Evolutionary conservation across 192 early-diverging fungal species (phyloP).

Genomic region (Linnemannia zychae): DNA sequence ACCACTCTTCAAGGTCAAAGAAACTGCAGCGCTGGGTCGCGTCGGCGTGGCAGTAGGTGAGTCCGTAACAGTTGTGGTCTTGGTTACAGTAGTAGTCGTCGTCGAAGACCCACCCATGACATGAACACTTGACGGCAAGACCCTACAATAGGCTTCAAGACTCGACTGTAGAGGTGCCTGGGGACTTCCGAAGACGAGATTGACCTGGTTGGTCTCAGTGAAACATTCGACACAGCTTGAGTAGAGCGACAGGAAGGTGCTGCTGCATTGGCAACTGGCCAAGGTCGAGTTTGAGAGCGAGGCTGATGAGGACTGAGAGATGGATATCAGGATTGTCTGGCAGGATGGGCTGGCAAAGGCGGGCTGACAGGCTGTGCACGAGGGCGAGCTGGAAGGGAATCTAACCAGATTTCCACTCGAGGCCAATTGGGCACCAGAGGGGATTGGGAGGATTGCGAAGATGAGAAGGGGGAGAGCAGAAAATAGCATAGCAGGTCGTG

Average conservation of each 20-base stretch:
- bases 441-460: constrained; percentile 13
- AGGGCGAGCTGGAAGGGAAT: constrained; percentile 16
- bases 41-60: neutral
- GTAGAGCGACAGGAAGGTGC: constrained; percentile 33
- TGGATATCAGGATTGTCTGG: constrained; percentile 35
- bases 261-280: constrained; percentile 43
- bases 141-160: constrained; percentile 27
- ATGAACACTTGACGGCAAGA: neutral
- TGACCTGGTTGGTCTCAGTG: constrained; percentile 36
- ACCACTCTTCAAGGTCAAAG: neutral
- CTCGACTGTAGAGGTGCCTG: constrained; percentile 16
- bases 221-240: constrained; percentile 39
- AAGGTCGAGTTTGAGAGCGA: constrained; percentile 39
- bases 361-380: constrained; percentile 36
- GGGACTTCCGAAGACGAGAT: constrained; percentile 35
- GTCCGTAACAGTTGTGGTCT: neutral
- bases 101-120: neutral
- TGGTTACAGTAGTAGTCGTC: constrained; percentile 3
- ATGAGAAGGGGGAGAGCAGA: neutral
- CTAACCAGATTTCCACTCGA: constrained; percentile 14
- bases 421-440: constrained; percentile 24
- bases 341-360: constrained; percentile 32
- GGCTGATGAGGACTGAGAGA: constrained; percentile 1
- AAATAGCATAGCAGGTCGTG: neutral
- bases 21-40: constrained; percentile 17